phyloP scores from a whole-genome alignment of 768 basidiomycete genomes.

The Amanita muscaria region DNA sequence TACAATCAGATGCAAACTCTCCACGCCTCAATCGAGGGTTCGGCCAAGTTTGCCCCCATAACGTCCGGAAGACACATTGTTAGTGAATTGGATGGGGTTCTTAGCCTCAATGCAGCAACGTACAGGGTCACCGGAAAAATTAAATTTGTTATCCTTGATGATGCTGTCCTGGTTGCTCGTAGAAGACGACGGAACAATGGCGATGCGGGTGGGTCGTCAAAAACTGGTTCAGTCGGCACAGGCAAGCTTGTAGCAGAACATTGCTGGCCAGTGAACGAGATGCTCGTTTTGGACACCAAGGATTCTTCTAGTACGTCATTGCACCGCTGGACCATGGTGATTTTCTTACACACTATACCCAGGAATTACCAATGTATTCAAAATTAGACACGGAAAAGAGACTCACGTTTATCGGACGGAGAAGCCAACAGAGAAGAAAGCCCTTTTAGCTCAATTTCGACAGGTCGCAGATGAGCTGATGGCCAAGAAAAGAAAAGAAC shows the following conservation, averaged over 20 bases:
- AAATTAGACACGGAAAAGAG: conserved; percentile 89
- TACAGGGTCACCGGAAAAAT: conserved; percentile 87
- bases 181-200: conserved; percentile 59
- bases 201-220: conserved; percentile 27
- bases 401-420: conserved; percentile 91
- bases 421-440: conserved; percentile 74
- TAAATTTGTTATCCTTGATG: conserved; percentile 85
- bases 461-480: conserved; percentile 89
- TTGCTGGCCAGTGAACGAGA: conserved; percentile 91
- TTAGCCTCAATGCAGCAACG: conserved; percentile 86
- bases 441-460: conserved; percentile 75
- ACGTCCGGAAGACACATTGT: conserved; percentile 89
- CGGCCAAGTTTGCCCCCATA: conserved; percentile 89
- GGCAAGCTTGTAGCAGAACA: conserved; percentile 86
- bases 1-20: conserved; percentile 90
- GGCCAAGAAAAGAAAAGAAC: conserved; percentile 83
- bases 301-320: conserved; percentile 72
- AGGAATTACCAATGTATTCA: conserved; percentile 95
- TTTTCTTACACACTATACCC: background rate
- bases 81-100: conserved; percentile 73
- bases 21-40: conserved; percentile 87
- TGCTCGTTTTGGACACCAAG: conserved; percentile 93
- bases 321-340: background rate
- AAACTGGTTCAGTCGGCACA: conserved; percentile 36
- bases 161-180: conserved; percentile 82